Evolutionary conservation across 1,139 yeast genomes (phyloP), one percentile per base, ranked within the genome.

Genomic region (Pichia norvegensis): DNA sequence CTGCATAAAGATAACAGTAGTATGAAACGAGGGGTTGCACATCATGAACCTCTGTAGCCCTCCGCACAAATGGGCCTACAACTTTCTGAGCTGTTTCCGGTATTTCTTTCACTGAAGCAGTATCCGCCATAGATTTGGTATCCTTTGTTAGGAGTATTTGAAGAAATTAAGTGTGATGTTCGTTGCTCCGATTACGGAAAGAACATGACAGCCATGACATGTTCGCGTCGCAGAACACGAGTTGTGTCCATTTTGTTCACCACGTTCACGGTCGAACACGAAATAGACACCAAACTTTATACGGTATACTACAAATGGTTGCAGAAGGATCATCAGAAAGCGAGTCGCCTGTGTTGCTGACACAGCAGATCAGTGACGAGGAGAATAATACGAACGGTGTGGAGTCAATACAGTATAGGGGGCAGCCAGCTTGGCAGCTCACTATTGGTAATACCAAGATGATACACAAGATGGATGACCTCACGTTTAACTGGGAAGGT

Each of bases 1-100:
- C 79, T 0, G 85, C 85, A 55, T 81, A 79, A 36, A 76, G 60
- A 58, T 72, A 71, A 60, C 84, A 78, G 59, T 73, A 78, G 59
- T 79, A 79, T 21, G 81, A 67, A 29, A 79, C 70, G 14, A 76
- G 63, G 0, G 84, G 81, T 49, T 79, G 77, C 20, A 68, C 70
- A 1, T 56, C 47, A n/a, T 62, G 66, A 36, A 80, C 55, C 54
- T 80, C 85, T 13, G 59, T 58, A n/a, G 83, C 67, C 16, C 84
- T 67, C 4, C 67, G 63, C 21, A 78, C 63, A 53, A 61, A 78
- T 0, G 78, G 73, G 0, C 69, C 61, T 25, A 76, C 66, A 1
- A 62, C 50, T 54, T 73, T 76, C 47, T 60, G 54, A 1, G 67
- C 52, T 2, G 55, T 51, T 0, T 43, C 46, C 8, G 72, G 71